Evolutionary conservation across 2,329 filamentous ascomycete species (phyloP).

Genomic region (Whalleya microplaca): DNA sequence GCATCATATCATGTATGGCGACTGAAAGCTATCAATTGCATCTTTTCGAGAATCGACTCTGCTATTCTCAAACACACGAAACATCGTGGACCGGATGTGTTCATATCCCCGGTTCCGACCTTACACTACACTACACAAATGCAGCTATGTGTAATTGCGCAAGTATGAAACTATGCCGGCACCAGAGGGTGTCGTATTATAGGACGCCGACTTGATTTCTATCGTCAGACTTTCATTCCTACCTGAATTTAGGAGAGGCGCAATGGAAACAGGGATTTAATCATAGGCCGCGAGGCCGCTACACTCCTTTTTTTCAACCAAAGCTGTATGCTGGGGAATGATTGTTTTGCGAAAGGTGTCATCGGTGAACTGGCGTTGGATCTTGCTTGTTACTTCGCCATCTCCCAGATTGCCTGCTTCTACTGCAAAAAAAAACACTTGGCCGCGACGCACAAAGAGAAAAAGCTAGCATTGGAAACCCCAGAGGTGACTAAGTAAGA

Average conservation of each 20-base stretch:
- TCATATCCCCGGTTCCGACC: constrained; percentile 4
- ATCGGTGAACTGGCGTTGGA: constrained; percentile 34
- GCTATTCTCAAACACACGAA: constrained; percentile 1
- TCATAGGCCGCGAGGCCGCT: constrained; percentile 31
- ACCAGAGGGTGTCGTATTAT: constrained; percentile 11
- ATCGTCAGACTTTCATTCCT: constrained; percentile 27
- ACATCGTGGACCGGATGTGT: constrained; percentile 2
- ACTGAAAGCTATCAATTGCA: constrained; percentile 9
- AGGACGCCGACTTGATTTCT: constrained; percentile 23
- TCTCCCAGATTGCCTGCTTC: constrained; percentile 24
- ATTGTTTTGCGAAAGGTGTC: constrained; percentile 25
- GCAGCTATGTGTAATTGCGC: constrained; percentile 9
- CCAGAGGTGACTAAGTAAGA: constrained; percentile 9
- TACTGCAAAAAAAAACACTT: constrained; percentile 21
- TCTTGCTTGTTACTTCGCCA: constrained; percentile 31
- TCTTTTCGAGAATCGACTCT: constrained; percentile 6
- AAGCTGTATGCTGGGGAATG: constrained; percentile 26
- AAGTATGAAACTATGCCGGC: constrained; percentile 16
- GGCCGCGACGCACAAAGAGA: constrained; percentile 16
- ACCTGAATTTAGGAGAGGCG: constrained; percentile 28
- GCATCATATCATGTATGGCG: constrained; percentile 3
- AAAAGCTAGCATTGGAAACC: constrained; percentile 26
- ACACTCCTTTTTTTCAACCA: constrained; percentile 34
- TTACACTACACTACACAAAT: constrained; percentile 11
- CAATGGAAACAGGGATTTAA: constrained; percentile 32